Evolutionary conservation across 176 grass and related monocot genomes (phyloP).

Genomic region (Chloris gayana): DNA sequence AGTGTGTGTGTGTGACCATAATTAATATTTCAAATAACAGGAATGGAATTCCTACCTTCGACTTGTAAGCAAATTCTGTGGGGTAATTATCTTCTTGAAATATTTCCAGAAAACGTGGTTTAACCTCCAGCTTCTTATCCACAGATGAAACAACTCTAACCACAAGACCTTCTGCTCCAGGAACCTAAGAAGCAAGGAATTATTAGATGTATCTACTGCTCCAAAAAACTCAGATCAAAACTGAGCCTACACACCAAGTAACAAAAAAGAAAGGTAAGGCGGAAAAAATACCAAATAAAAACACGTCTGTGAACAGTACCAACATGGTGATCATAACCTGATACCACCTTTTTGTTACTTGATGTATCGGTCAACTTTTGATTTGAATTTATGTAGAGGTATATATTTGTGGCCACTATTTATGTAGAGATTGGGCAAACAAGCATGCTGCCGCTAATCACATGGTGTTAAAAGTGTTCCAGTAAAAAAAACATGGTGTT

Average conservation of each 20-base stretch:
- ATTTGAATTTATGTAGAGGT: too few relatives aligned
- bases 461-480: too few relatives aligned
- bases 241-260: too few relatives aligned
- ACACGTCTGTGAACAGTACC: too few relatives aligned
- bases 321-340: too few relatives aligned
- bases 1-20: conserved; percentile 6
- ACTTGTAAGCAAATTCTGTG: conserved; percentile 94
- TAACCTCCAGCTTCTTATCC: conserved; percentile 99
- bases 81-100: conserved; percentile 99
- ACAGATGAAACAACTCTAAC: conserved; percentile 99
- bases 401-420: background rate
- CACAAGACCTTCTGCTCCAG: conserved; percentile 94
- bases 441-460: background rate
- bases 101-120: conserved; percentile 97
- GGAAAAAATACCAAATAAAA: too few relatives aligned
- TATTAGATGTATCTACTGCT: background rate
- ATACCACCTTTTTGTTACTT: too few relatives aligned
- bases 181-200: conserved; percentile 60
- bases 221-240: background rate
- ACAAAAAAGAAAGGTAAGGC: too few relatives aligned
- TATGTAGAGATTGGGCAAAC: background rate
- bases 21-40: conserved; percentile 34
- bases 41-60: conserved; percentile 65
- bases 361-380: too few relatives aligned
- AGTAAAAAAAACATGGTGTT: too few relatives aligned